Conservation (phyloP, 371 early-diverging fungal genomes). For the Apophysomyces elegans region DNA sequence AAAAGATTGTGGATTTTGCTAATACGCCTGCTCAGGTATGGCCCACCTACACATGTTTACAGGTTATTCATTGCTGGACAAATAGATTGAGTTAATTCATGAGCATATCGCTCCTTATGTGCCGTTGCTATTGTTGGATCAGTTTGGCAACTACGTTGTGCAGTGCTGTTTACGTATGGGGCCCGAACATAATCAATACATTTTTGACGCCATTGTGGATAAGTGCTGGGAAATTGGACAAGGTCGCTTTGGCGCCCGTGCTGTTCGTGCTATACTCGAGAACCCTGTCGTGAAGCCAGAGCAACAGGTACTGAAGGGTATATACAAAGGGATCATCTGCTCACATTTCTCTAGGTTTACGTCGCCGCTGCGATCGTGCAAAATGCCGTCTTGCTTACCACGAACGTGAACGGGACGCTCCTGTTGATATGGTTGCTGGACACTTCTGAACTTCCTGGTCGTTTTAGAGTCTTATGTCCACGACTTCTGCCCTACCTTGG, state of each 20-base stretch:
- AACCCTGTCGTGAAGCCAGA: conserved; percentile 53
- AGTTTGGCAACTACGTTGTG: conserved; percentile 90
- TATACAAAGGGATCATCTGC: not conserved
- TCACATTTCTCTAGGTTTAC: conserved; percentile 60
- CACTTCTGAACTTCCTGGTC: conserved; percentile 76
- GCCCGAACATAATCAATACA: conserved; percentile 67
- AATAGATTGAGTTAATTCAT: conserved; percentile 27
- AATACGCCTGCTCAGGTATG: conserved; percentile 38
- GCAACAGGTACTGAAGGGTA: conserved; percentile 29
- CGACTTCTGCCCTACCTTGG: conserved; percentile 49
- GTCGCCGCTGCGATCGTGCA: conserved; percentile 87
- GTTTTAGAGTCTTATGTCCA: conserved; percentile 80
- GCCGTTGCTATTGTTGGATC: conserved; percentile 80
- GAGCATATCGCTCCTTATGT: conserved; percentile 63
- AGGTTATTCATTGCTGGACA: not conserved
- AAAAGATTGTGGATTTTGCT: conserved; percentile 81
- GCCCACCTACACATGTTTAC: not conserved
- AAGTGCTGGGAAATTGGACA: conserved; percentile 78
- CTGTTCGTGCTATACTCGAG: conserved; percentile 84
- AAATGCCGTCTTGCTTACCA: conserved; percentile 76
- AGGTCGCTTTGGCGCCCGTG: conserved; percentile 85
- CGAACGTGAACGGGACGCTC: conserved; percentile 88
- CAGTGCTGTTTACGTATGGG: conserved; percentile 83
- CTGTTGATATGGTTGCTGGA: conserved; percentile 93
- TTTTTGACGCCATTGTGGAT: conserved; percentile 80